phyloP scores from a whole-genome alignment of 73 alveolate genomes.

The Effrenium voratum region DNA sequence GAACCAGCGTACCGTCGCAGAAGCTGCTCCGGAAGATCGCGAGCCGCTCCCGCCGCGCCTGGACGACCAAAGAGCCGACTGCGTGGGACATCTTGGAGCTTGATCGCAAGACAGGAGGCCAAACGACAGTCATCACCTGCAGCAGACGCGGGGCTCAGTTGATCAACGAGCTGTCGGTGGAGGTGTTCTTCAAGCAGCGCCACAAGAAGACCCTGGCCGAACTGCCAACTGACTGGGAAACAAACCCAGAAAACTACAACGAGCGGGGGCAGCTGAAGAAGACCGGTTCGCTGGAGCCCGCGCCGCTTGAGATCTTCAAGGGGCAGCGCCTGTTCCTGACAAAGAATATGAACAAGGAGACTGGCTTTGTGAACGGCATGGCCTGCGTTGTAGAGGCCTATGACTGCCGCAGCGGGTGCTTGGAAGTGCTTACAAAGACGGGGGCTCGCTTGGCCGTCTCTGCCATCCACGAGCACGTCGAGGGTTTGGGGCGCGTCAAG shows the following conservation, averaged over 20 bases:
- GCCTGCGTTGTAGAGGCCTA: too few species aligned
- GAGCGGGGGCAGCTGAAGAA: neutral
- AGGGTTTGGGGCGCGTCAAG: too few species aligned
- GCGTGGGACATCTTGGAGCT: conserved; percentile 1
- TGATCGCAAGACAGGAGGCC: too few species aligned
- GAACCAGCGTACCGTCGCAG: neutral
- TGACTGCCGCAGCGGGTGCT: too few species aligned
- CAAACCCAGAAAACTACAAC: conserved; percentile 10
- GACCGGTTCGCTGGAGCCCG: neutral
- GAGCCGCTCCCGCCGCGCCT: neutral
- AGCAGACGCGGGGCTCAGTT: neutral
- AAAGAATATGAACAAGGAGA: neutral
- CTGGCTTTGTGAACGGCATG: too few species aligned
- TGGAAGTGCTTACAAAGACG: too few species aligned
- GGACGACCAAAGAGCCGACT: too few species aligned
- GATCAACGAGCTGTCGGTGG: neutral
- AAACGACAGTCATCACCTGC: too few species aligned
- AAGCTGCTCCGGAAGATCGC: neutral
- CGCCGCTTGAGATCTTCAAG: neutral
- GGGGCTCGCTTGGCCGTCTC: too few species aligned
- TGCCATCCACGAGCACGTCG: too few species aligned
- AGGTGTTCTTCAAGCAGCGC: neutral
- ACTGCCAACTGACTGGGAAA: conserved; percentile 3
- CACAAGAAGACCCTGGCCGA: neutral
- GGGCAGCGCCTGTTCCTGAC: conserved; percentile 1